Evolutionary conservation across 2,329 filamentous ascomycete genomes (phyloP), one percentile per base, ranked within the genome.

Genomic region (Aspergillus hortae): DNA sequence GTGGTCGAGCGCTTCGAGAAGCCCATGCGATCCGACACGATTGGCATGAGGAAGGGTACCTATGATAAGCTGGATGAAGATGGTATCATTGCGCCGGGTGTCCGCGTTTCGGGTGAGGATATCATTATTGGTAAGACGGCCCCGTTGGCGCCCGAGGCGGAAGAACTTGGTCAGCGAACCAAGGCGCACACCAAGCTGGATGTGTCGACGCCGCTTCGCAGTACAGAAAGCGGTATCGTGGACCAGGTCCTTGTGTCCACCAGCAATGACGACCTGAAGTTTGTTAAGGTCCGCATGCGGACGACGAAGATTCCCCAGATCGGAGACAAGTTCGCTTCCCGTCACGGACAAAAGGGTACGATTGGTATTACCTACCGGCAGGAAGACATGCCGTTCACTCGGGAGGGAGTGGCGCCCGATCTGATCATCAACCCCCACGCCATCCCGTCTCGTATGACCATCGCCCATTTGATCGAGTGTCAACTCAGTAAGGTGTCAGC

Each of bases 371-470:
- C 94, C 1, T 99, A 95, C 74, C 86, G 92, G 46, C 90, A 95
- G 64, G 94, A 99, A 73, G 95, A 99, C 67, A 99, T 99, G 95
- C 95, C 95, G 0, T 99, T 99, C 73, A 94, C 90, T 3, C 80
- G 85, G 35, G 90, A 97, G 69, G 94, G 95, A 64, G 83, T 99
- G 48, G 88, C 88, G 0, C 94, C 95, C 0, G 95, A 99, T 73
- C 81, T 99, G 57, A 96, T 99, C 73, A 97, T 99, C 80, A 99
- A 99, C 74, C 94, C 94, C 1, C 94, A 99, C 81, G 95, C 94
- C 68, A 99, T 99, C 82, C 94, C 94, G 0, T 99, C 94, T 50
- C 94, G 94, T 84, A 99, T 99, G 94, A 99, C 95, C 2, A 99
- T 99, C 85, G 94, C 94, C 64, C 94, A 99, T 81, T 92, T 99